Evolutionary conservation across 2,329 filamentous ascomycete species (phyloP).

Genomic region (Endothia cerciana): DNA sequence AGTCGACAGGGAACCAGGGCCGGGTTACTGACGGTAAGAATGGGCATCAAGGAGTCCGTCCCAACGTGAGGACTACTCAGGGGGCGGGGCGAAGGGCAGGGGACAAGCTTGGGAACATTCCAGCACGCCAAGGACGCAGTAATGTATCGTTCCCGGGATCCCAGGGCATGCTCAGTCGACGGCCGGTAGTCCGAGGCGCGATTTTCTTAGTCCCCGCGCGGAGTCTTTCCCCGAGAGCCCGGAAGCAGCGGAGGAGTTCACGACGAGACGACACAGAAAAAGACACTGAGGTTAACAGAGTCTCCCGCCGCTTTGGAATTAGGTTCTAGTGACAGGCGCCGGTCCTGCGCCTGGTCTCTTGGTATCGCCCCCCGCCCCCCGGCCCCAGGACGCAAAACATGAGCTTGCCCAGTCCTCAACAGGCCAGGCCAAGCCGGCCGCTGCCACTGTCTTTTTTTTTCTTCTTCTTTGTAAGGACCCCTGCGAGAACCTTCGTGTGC

Average conservation of each 20-base stretch:
- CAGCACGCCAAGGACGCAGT: background rate
- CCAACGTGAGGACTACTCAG: background rate
- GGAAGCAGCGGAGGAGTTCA: slow-evolving; percentile 8
- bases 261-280: slow-evolving; percentile 1
- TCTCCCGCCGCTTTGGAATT: slow-evolving; percentile 1
- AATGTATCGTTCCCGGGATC: background rate
- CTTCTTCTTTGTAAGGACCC: background rate
- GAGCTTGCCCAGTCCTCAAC: background rate
- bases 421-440: background rate
- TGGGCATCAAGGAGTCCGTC: slow-evolving; percentile 7
- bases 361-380: background rate
- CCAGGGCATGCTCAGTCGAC: slow-evolving; percentile 5
- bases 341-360: background rate
- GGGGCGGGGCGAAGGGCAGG: slow-evolving; percentile 6
- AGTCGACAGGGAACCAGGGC: slow-evolving; percentile 2
- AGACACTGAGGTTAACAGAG: background rate
- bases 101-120: background rate
- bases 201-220: slow-evolving; percentile 8
- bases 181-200: slow-evolving; percentile 7
- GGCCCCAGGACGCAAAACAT: background rate
- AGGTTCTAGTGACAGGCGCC: slow-evolving; percentile 4
- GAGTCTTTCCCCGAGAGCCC: slow-evolving; percentile 7
- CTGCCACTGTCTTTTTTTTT: background rate
- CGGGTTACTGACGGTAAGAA: background rate
- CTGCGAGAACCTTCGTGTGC: background rate